phyloP scores from a whole-genome alignment of 2,329 filamentous ascomycete species.

The Sporothrix euskadiensis region DNA sequence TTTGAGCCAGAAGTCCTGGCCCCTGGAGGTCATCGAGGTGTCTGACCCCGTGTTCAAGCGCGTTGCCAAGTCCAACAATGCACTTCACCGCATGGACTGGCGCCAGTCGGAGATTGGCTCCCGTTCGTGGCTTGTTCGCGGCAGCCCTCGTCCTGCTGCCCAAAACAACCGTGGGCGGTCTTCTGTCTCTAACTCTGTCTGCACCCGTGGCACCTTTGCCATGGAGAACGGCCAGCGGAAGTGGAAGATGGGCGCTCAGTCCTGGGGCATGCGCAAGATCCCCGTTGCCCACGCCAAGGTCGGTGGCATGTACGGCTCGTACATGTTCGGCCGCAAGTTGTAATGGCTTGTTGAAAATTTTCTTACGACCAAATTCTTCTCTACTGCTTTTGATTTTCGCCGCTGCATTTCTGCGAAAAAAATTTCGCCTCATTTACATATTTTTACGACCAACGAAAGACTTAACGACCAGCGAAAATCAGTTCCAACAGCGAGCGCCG shows the following conservation, averaged over 20 bases:
- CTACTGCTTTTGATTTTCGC: conserved; percentile 23
- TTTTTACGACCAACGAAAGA: conserved; percentile 24
- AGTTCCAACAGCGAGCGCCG: conserved; percentile 21
- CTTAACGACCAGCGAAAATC: conserved; percentile 10
- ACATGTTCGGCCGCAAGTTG: conserved; percentile 63
- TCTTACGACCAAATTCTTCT: conserved; percentile 25
- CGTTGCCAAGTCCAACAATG: conserved; percentile 62
- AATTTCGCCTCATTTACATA: background rate
- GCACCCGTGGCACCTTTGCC: conserved; percentile 26
- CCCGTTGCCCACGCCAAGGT: conserved; percentile 91
- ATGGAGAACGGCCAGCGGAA: conserved; percentile 52
- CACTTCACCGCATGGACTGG: conserved; percentile 67
- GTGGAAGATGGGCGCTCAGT: conserved; percentile 84
- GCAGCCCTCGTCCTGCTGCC: conserved; percentile 38
- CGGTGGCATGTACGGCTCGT: conserved; percentile 85
- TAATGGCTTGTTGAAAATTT: conserved; percentile 38
- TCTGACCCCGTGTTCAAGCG: conserved; percentile 66
- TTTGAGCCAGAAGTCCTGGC: conserved; percentile 60
- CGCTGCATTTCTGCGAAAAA: background rate
- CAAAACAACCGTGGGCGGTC: conserved; percentile 21
- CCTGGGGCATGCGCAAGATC: conserved; percentile 86
- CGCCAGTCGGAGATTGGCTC: conserved; percentile 67
- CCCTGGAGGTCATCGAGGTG: conserved; percentile 75
- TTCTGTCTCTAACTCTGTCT: conserved; percentile 44
- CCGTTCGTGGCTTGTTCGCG: conserved; percentile 67